Evolutionary conservation across 306 rosid species (phyloP).

Genomic region (Fragaria ananassa): DNA sequence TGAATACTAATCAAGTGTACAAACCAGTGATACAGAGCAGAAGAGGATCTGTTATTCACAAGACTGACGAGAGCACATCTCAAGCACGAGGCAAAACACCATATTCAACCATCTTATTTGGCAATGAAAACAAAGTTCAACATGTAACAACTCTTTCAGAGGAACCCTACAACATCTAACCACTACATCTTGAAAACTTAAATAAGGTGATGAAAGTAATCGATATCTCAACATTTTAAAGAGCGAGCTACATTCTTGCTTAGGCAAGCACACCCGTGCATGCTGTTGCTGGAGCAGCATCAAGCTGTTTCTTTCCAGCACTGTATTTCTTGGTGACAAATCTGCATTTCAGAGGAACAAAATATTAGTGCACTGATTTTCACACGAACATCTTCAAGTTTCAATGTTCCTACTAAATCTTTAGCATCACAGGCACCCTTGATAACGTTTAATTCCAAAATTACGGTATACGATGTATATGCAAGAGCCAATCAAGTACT

Average conservation of each 20-base stretch:
- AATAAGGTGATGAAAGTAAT: conserved; percentile 23
- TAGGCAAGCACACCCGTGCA: conserved; percentile 78
- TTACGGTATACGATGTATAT: neutral
- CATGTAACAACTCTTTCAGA: conserved; percentile 19
- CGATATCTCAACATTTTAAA: conserved; percentile 16
- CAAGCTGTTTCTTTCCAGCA: conserved; percentile 64
- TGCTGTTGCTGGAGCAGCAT: conserved; percentile 63
- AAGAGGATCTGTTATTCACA: neutral
- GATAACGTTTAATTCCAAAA: neutral
- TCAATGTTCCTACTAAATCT: neutral
- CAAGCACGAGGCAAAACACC: conserved; percentile 20
- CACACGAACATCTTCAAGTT: neutral
- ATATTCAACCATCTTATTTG: conserved; percentile 38
- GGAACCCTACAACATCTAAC: conserved; percentile 28
- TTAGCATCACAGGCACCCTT: neutral
- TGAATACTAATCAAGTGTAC: neutral
- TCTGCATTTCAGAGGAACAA: conserved; percentile 38
- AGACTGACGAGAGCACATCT: neutral
- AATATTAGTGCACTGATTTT: neutral
- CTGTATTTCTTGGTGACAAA: conserved; percentile 85
- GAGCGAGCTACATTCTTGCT: conserved; percentile 24
- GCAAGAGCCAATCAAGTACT: neutral
- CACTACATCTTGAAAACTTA: conserved; percentile 14
- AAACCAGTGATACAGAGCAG: conserved; percentile 21
- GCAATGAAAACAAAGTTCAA: conserved; percentile 32